Percentiles rank a stretch among this genome's conserved stretches.
Evolutionary conservation across 805 yeast genomes (phyloP).

Genomic region (Aciculoconidium aculeatum): DNA sequence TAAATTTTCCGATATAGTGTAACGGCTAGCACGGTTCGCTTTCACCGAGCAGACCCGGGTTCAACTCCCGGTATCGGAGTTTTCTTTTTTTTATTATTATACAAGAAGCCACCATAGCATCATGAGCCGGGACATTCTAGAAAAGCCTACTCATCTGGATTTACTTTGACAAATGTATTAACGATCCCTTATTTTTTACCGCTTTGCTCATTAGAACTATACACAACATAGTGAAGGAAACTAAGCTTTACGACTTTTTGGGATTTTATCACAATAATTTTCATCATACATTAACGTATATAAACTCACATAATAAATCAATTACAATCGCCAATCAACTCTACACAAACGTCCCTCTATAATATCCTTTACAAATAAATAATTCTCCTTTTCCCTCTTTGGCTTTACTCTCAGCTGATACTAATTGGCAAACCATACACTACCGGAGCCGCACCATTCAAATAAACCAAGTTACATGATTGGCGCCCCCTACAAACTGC

Average conservation of each 20-base stretch:
- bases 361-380: neutral
- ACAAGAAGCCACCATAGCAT: constrained; percentile 3
- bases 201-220: neutral
- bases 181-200: constrained; percentile 1
- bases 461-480: constrained; percentile 59
- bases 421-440: constrained; percentile 78
- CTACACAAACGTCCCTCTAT: neutral
- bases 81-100: too few relatives aligned
- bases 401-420: neutral
- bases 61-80: too few relatives aligned
- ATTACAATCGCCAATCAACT: neutral
- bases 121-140: constrained; percentile 3
- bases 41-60: too few relatives aligned
- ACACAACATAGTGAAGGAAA: constrained; percentile 75
- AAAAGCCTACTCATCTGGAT: constrained; percentile 6
- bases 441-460: constrained; percentile 92
- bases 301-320: too few relatives aligned
- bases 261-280: constrained; percentile 80
- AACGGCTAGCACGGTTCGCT: too few relatives aligned
- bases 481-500: constrained; percentile 63
- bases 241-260: constrained; percentile 78
- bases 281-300: too few relatives aligned
- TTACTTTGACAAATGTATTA: neutral
- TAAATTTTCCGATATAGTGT: too few relatives aligned
- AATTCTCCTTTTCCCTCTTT: neutral